Conservation (phyloP, 2,329 filamentous ascomycete species). For the Corynespora cassiicola region DNA sequence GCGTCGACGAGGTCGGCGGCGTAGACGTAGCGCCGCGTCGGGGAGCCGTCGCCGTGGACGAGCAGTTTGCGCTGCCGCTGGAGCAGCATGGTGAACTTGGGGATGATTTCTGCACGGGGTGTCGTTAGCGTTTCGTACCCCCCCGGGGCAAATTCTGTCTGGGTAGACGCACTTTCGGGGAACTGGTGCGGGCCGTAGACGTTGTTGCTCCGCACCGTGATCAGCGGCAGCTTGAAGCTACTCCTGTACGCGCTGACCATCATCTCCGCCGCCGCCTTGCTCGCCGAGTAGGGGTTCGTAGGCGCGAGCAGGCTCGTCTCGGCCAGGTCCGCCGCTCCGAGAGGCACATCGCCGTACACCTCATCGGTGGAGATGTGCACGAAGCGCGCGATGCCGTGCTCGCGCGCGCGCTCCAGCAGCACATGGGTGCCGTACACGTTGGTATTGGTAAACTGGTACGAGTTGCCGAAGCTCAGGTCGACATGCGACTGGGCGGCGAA, state of each 20-base stretch:
- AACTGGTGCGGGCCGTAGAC: conserved; percentile 86
- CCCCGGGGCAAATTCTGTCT: not conserved
- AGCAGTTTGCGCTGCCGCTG: conserved; percentile 71
- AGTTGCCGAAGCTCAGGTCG: conserved; percentile 82
- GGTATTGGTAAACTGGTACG: conserved; percentile 79
- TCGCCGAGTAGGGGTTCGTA: conserved; percentile 82
- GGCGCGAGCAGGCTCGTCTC: conserved; percentile 78
- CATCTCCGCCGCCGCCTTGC: conserved; percentile 84
- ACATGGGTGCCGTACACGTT: conserved; percentile 88
- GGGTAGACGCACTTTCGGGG: conserved; percentile 71
- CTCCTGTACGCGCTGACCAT: conserved; percentile 86
- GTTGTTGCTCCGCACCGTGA: conserved; percentile 84
- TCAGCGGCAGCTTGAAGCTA: conserved; percentile 79
- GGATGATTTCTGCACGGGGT: conserved; percentile 73
- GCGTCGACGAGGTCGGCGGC: conserved; percentile 81
- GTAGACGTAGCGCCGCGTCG: conserved; percentile 77
- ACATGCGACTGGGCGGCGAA: conserved; percentile 89
- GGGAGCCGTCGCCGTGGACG: conserved; percentile 77
- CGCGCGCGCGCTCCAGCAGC: conserved; percentile 77
- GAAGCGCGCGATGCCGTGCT: conserved; percentile 73
- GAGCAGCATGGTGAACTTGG: conserved; percentile 78
- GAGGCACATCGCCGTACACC: conserved; percentile 81
- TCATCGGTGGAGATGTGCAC: conserved; percentile 87
- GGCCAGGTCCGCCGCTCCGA: conserved; percentile 72
- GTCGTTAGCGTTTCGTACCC: conserved; percentile 6